These are phyloP conservation scores for Spinacia oleracea DNA, from an alignment of 179 eudicot genomes.

Conservation along the genomic window DNA sequence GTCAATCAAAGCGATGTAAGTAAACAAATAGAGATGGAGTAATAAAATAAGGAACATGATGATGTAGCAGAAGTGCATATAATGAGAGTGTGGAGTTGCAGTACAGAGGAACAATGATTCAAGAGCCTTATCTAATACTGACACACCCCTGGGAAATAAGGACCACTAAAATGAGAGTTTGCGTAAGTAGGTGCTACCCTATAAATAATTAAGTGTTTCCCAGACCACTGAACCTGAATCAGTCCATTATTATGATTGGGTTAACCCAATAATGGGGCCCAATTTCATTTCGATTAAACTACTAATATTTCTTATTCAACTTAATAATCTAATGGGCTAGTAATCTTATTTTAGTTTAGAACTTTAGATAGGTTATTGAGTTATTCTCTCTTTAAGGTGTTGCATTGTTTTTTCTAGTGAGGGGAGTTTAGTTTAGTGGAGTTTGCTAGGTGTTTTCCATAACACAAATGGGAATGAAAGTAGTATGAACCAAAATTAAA, in stretches of 20 bases:
- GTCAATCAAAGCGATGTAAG: too few species aligned
- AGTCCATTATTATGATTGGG: not conserved
- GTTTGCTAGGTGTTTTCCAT: too few species aligned
- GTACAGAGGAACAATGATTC: not conserved
- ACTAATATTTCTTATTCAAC: too few species aligned
- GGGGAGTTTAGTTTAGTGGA: too few species aligned
- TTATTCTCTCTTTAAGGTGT: too few species aligned
- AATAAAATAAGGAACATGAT: not conserved
- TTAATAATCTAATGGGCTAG: too few species aligned
- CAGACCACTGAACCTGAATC: not conserved
- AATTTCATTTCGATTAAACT: not conserved
- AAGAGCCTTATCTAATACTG: conserved; percentile 5
- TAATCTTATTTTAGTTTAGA: too few species aligned
- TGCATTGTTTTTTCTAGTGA: too few species aligned
- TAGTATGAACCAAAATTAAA: too few species aligned
- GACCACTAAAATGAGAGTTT: conserved; percentile 1
- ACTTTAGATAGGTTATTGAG: too few species aligned
- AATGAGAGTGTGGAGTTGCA: not conserved
- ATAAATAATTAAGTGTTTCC: not conserved
- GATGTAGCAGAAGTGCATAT: not conserved
- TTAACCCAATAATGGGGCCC: not conserved
- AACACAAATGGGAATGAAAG: too few species aligned
- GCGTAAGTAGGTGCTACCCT: conserved; percentile 12
- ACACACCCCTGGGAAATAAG: not conserved
- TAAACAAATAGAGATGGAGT: too few species aligned